phyloP scores from a whole-genome alignment of 2,329 filamentous ascomycete genomes.

The Aspergillus hiratsukae region DNA sequence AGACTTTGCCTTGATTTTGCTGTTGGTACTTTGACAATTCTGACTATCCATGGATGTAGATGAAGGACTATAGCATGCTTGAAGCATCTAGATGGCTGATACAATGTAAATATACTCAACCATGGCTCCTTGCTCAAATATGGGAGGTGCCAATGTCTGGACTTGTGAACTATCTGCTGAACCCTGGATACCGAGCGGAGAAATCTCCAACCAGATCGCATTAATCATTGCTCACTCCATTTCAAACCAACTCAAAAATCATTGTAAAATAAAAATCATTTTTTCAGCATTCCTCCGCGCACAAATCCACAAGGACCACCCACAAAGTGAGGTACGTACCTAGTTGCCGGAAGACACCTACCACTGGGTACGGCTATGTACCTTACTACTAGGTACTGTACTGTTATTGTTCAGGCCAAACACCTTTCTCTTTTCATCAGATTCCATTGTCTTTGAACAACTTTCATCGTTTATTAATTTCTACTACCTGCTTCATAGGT shows the following conservation, averaged over 20 bases:
- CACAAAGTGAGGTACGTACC: not conserved
- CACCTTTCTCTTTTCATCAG: not conserved
- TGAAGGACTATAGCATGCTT: not conserved
- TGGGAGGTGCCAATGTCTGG: not conserved
- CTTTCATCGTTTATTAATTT: not conserved
- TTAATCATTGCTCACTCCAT: not conserved
- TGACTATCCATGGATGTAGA: not conserved
- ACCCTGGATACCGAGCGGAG: not conserved
- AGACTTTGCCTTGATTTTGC: not conserved
- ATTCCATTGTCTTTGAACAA: not conserved
- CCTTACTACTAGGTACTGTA: no score
- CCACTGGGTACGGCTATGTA: not conserved
- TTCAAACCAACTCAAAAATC: not conserved
- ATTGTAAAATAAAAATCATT: not conserved
- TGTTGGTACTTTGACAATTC: not conserved
- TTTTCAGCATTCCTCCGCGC: not conserved
- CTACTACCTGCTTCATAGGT: not conserved
- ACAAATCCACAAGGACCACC: not conserved
- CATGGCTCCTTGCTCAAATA: not conserved
- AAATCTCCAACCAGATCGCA: not conserved
- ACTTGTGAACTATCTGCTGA: not conserved
- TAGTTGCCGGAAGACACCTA: not conserved
- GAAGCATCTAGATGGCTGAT: not conserved
- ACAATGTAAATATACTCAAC: not conserved
- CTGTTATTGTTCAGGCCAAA: not conserved